Percentiles rank a stretch among this genome's conserved stretches.
These are phyloP conservation scores for Porpolomopsis calyptriformis DNA, from an alignment of 768 basidiomycete species.

Conservation along the genomic window DNA sequence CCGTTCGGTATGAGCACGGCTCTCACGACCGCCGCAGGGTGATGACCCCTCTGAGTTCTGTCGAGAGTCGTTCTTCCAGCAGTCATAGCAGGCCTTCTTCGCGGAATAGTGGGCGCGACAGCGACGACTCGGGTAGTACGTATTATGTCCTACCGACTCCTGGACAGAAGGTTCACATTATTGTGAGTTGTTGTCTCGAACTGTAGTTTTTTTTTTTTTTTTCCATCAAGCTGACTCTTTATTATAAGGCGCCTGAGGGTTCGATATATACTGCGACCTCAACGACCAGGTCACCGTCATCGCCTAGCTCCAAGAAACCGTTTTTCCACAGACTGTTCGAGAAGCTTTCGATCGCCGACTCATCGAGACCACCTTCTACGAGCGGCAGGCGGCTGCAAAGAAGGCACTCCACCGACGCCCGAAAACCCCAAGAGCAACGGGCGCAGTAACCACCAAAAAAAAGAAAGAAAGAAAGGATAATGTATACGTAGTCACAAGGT, in stretches of 20 bases:
- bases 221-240: no score
- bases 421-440: conserved; percentile 13
- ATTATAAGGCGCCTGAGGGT: conserved; percentile 30
- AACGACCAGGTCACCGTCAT: conserved; percentile 45
- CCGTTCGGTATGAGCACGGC: conserved; percentile 37
- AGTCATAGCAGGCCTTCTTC: conserved; percentile 18
- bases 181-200: conserved; percentile 39
- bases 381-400: conserved; percentile 31
- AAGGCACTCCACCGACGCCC: conserved; percentile 39
- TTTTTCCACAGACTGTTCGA: conserved; percentile 54
- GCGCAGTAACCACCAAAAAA: conserved; percentile 9
- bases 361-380: conserved; percentile 27
- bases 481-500: conserved; percentile 1
- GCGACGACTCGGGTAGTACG: conserved; percentile 51
- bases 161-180: conserved; percentile 65
- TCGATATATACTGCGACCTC: conserved; percentile 52
- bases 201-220: conserved; percentile 14
- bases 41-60: conserved; percentile 29
- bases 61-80: conserved; percentile 27
- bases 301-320: conserved; percentile 42
- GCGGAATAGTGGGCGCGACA: conserved; percentile 14
- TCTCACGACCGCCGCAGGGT: no score
- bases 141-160: conserved; percentile 65
- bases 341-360: conserved; percentile 33
- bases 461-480: conserved; percentile 1